phyloP scores from a whole-genome alignment of 176 grass and related monocot species.

The Guadua angustifolia region DNA sequence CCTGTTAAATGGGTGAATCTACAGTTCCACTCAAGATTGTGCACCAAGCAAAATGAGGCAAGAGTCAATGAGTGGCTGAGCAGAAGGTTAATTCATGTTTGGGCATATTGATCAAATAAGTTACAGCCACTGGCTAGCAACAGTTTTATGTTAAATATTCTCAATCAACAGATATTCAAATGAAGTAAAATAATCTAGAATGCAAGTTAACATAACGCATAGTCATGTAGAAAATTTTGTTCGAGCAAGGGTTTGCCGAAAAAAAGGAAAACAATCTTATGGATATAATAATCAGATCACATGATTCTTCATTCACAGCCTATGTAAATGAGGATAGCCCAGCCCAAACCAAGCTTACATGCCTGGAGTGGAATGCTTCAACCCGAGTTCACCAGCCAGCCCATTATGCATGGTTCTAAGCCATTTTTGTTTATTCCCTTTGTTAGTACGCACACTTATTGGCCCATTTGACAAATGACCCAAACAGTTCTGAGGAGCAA shows the following conservation, averaged over 20 bases:
- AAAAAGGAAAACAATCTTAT: not conserved
- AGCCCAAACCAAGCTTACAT: conserved; percentile 13
- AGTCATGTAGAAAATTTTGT: not conserved
- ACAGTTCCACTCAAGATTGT: not conserved
- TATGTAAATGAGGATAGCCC: not conserved
- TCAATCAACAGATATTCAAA: not conserved
- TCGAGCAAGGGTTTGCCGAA: too few relatives aligned
- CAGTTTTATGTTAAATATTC: not conserved
- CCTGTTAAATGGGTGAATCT: not conserved
- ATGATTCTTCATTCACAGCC: not conserved
- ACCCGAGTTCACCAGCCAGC: not conserved
- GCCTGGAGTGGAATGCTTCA: not conserved
- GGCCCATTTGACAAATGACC: conserved; percentile 33
- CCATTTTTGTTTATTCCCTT: conserved; percentile 3
- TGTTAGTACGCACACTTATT: conserved; percentile 13
- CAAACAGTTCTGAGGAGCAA: not conserved
- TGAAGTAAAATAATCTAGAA: not conserved
- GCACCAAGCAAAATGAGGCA: not conserved
- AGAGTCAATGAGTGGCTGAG: not conserved
- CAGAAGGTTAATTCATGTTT: not conserved
- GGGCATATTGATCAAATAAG: not conserved
- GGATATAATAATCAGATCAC: not conserved
- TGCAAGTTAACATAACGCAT: not conserved
- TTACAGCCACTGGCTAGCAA: not conserved
- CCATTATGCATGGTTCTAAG: conserved; percentile 33